Conservation (phyloP, 1,139 yeast species). For the Sugiyamaella xylanicola region DNA sequence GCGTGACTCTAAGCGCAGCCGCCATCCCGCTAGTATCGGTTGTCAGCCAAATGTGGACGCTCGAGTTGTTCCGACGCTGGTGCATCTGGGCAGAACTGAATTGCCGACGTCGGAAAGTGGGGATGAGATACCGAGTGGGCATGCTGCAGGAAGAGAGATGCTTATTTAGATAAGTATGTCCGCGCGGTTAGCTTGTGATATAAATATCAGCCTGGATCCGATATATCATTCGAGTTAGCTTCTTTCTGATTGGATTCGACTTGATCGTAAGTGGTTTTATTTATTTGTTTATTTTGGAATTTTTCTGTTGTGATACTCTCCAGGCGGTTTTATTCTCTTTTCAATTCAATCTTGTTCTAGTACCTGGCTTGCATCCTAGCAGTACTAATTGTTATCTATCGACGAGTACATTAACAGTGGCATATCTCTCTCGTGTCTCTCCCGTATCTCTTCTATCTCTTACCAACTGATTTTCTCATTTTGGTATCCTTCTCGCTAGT, state of each 20-base stretch:
- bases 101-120: slow-evolving; percentile 5
- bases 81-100: neutral
- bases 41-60: neutral
- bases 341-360: too few species aligned
- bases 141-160: neutral
- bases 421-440: too few species aligned
- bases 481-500: too few species aligned
- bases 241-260: neutral
- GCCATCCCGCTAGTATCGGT: neutral
- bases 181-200: neutral
- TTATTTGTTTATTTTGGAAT: neutral
- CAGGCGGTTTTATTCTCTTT: too few species aligned
- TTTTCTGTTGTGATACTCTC: too few species aligned
- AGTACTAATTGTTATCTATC: too few species aligned
- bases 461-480: too few species aligned
- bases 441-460: too few species aligned
- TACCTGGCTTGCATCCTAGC: too few species aligned
- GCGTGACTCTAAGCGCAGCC: too few species aligned
- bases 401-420: too few species aligned
- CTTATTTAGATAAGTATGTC: neutral
- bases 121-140: neutral
- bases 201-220: neutral
- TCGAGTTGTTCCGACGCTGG: neutral
- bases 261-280: neutral
- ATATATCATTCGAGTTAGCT: neutral